Conservation (phyloP, 345 rosid species). For the Crucihimalaya himalaica region DNA sequence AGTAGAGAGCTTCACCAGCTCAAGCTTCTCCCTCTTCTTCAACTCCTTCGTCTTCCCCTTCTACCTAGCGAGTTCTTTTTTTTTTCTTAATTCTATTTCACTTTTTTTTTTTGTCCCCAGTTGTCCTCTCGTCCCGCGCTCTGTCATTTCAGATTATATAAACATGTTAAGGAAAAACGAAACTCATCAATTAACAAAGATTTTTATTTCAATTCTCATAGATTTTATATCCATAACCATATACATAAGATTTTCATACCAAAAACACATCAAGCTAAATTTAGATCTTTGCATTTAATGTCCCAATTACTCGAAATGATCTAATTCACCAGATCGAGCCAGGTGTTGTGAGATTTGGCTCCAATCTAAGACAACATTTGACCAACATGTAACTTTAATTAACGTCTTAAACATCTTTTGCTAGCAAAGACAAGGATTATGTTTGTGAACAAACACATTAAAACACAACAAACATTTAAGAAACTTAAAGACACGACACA, state of each 20-base stretch:
- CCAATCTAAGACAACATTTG: not conserved
- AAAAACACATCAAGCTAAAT: not conserved
- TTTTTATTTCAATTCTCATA: not conserved
- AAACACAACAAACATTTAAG: slow-evolving; percentile 12
- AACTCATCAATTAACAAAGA: slow-evolving; percentile 7
- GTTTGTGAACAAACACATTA: not conserved
- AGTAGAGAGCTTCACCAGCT: slow-evolving; percentile 29
- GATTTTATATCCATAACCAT: not conserved
- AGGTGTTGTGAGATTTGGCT: not conserved
- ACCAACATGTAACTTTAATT: too few species aligned
- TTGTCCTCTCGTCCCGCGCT: slow-evolving; percentile 42
- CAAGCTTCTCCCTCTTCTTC: slow-evolving; percentile 28
- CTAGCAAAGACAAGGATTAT: slow-evolving; percentile 10
- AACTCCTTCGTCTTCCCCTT: slow-evolving; percentile 36
- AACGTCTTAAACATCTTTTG: not conserved
- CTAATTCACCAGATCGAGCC: not conserved
- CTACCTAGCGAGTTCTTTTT: not conserved
- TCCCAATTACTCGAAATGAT: not conserved
- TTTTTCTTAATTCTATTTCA: slow-evolving; percentile 3
- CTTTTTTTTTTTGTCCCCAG: not conserved
- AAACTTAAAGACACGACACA: not conserved
- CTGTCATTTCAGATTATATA: slow-evolving; percentile 36
- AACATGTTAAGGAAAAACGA: not conserved
- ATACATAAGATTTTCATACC: slow-evolving; percentile 24
- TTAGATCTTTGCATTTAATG: slow-evolving; percentile 17